Evolutionary conservation across 257 asterid species (phyloP), one percentile per base, ranked within the genome.

Genomic region (Paraleonurus japonicus): DNA sequence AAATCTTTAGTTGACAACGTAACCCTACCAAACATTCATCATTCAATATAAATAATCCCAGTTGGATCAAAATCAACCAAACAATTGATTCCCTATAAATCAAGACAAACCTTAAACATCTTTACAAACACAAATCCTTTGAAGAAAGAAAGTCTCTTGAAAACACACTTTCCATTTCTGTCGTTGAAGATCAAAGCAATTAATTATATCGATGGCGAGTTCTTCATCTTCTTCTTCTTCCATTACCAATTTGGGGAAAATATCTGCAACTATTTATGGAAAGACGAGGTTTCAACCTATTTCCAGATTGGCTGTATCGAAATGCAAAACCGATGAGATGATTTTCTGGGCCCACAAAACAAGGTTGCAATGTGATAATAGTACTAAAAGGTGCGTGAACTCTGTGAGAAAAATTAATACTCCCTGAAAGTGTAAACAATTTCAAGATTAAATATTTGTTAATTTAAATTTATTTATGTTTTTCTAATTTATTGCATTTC

Each of bases 261-360:
- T 19, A 2, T 61, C 71, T 3, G 26, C 69, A 4, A 57, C 50
- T 28, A 3, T 48, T 1, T 20, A 8, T 28, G 54, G 32, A 15
- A 73, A 53, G 35, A n/a, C 79, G 26, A 76, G 64, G 61, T 26
- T 61, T 65, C 73, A 20, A n/a, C 82, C 85, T 8, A 78, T 83
- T 39, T 78, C 83, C 13, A 76, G 69, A 50, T 61, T 78, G 30
- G 53, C 71, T 13, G 17, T 60, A 50, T 77, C 87, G 1, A 74
- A 70, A n/a, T 51, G 28, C 70, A 78, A 57, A n/a, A 51, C 35
- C 67, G 60, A 26, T 9, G 70, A 64, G 47, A 39, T 30, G 32
- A 33, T 68, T 33, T 70, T 73, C 19, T 43, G 67, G 76, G 47
- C 43, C 28, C 22, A 12, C 30, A 57, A 51, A 28, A 67, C 71